Conservation (phyloP, 768 basidiomycete genomes). For the Suillus americanus region DNA sequence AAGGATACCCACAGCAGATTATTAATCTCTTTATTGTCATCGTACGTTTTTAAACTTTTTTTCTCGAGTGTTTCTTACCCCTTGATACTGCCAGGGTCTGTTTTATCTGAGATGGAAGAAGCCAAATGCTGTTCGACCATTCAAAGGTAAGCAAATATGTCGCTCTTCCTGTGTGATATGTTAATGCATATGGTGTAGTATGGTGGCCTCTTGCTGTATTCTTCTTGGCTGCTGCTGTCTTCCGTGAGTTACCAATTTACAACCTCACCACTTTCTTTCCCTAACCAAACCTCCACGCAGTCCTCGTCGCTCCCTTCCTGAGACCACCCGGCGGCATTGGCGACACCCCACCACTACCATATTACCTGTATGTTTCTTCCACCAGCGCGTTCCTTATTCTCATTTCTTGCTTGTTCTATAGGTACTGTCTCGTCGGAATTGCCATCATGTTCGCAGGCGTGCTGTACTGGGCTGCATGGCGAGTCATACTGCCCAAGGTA, state of each 20-base stretch:
- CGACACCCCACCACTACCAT: conserved; percentile 60
- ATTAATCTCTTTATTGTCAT: conserved; percentile 55
- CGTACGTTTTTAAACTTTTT: conserved; percentile 32
- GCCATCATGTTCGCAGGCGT: conserved; percentile 45
- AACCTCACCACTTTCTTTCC: neutral
- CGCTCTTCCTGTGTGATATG: neutral
- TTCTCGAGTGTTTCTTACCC: neutral
- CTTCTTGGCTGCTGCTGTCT: conserved; percentile 49
- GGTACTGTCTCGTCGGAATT: conserved; percentile 56
- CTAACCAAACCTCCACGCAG: conserved; percentile 22
- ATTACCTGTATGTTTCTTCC: conserved; percentile 42
- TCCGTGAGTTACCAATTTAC: conserved; percentile 38
- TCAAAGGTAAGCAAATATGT: conserved; percentile 42
- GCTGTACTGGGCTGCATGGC: conserved; percentile 56
- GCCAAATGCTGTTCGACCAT: conserved; percentile 47
- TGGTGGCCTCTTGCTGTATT: conserved; percentile 58
- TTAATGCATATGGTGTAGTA: conserved; percentile 30
- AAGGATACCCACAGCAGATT: conserved; percentile 49
- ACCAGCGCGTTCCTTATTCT: neutral
- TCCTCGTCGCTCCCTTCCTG: conserved; percentile 56
- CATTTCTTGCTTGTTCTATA: conserved; percentile 12
- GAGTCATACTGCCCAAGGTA: conserved; percentile 46
- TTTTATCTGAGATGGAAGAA: conserved; percentile 56
- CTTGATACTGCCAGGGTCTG: conserved; percentile 38
- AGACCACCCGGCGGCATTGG: conserved; percentile 53